phyloP scores from a whole-genome alignment of 192 early-diverging fungal genomes.

The Mortierella antarctica region DNA sequence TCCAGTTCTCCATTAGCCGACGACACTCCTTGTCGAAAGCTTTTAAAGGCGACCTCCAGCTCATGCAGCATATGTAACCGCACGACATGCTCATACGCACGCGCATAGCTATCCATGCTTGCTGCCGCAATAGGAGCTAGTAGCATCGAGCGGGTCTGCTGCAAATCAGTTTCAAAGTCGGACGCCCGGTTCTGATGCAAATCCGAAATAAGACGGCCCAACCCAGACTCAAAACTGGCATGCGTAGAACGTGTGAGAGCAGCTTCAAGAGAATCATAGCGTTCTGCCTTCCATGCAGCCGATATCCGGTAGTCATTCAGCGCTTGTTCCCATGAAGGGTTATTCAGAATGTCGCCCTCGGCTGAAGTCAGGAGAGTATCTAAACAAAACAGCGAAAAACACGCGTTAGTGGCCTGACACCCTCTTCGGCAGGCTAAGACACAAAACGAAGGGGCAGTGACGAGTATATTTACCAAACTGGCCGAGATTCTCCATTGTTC shows the following conservation, averaged over 20 bases:
- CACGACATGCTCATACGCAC: conserved; percentile 67
- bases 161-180: conserved; percentile 51
- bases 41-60: conserved; percentile 55
- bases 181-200: conserved; percentile 49
- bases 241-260: conserved; percentile 54
- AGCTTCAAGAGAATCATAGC: conserved; percentile 66
- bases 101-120: conserved; percentile 72
- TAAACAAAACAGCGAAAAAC: background rate
- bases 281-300: conserved; percentile 72
- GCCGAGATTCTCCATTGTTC: conserved; percentile 74
- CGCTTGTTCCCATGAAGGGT: conserved; percentile 62
- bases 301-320: conserved; percentile 65
- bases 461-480: conserved; percentile 66
- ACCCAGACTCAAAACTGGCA: conserved; percentile 62
- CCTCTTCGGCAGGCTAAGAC: background rate
- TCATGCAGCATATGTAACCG: conserved; percentile 78
- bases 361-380: conserved; percentile 22
- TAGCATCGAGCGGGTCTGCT: conserved; percentile 56
- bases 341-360: conserved; percentile 25
- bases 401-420: background rate
- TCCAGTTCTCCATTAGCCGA: background rate
- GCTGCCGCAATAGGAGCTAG: conserved; percentile 66
- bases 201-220: conserved; percentile 64
- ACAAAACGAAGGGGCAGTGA: background rate
- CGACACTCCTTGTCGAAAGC: background rate